These are phyloP conservation scores for Candida khao-thaluensis DNA, from an alignment of 805 yeast species.

Conservation along the genomic window DNA sequence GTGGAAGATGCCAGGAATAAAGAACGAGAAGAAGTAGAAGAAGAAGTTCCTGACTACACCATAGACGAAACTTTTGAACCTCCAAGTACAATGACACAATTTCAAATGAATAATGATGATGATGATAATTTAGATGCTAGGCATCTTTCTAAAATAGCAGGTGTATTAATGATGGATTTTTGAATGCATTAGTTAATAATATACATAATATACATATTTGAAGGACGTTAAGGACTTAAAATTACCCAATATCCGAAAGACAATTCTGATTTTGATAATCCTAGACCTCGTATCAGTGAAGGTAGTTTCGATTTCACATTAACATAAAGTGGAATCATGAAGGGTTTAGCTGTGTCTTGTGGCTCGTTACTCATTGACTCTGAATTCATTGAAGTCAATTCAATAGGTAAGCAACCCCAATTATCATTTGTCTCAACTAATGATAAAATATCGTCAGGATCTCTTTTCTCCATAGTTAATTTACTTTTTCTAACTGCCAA, in stretches of 20 bases:
- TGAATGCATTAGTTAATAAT: background rate
- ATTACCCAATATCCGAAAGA: constrained; percentile 29
- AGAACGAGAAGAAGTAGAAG: constrained; percentile 17
- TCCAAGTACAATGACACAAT: constrained; percentile 8
- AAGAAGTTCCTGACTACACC: constrained; percentile 17
- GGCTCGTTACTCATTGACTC: too few species aligned
- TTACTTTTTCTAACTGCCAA: constrained; percentile 22
- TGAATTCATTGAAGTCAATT: constrained; percentile 11
- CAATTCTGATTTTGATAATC: constrained; percentile 17
- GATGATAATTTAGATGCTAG: constrained; percentile 48
- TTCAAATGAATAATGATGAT: constrained; percentile 1
- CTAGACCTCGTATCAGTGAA: constrained; percentile 17
- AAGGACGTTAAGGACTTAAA: constrained; percentile 8
- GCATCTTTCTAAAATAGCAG: constrained; percentile 56
- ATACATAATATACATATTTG: too few species aligned
- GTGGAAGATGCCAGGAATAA: constrained; percentile 16
- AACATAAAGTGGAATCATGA: constrained; percentile 32
- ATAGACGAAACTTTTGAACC: constrained; percentile 15
- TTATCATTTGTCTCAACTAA: constrained; percentile 26
- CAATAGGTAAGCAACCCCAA: constrained; percentile 37
- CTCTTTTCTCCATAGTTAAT: constrained; percentile 10
- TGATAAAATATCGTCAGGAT: constrained; percentile 18
- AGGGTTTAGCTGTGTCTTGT: too few species aligned
- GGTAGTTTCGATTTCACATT: constrained; percentile 27
- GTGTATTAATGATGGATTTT: constrained; percentile 56